Evolutionary conservation across 2,329 filamentous ascomycete genomes (phyloP).

Genomic region (Colletotrichum viniferum): DNA sequence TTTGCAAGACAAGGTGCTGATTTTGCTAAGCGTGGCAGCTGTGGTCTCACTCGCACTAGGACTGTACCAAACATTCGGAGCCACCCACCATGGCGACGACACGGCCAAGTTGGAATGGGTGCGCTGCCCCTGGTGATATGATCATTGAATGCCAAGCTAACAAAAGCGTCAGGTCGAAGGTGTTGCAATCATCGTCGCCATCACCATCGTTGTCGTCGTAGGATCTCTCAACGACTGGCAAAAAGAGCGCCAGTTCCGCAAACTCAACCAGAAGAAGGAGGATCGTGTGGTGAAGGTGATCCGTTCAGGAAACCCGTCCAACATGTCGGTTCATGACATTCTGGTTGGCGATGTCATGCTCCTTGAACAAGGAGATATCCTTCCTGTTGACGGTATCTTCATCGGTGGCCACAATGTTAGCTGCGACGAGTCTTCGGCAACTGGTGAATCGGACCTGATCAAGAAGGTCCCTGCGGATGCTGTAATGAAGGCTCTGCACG

Average conservation of each 20-base stretch:
- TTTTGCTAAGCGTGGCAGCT: conserved; percentile 73
- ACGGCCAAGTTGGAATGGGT: conserved; percentile 61
- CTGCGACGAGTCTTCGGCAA: conserved; percentile 76
- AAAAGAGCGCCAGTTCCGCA: conserved; percentile 81
- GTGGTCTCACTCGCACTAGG: conserved; percentile 75
- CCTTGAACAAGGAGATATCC: conserved; percentile 75
- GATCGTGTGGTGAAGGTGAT: conserved; percentile 76
- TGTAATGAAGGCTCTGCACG: conserved; percentile 59
- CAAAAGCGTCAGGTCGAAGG: conserved; percentile 72
- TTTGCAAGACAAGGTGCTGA: conserved; percentile 81
- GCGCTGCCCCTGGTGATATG: neutral
- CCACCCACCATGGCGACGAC: conserved; percentile 48
- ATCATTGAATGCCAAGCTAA: neutral
- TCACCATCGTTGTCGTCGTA: conserved; percentile 76
- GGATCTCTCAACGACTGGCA: conserved; percentile 84
- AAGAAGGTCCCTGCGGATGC: conserved; percentile 67
- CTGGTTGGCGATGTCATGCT: conserved; percentile 77
- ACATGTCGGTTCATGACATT: conserved; percentile 73
- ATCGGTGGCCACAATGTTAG: conserved; percentile 58
- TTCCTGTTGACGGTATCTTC: conserved; percentile 73
- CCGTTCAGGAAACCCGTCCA: conserved; percentile 72
- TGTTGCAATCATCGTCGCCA: conserved; percentile 80
- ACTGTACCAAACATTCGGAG: conserved; percentile 74
- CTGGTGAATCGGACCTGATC: conserved; percentile 75
- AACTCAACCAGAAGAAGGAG: conserved; percentile 81